phyloP scores from a whole-genome alignment of 1,284 basidiomycete genomes.

The Apiotrichum porosum region DNA sequence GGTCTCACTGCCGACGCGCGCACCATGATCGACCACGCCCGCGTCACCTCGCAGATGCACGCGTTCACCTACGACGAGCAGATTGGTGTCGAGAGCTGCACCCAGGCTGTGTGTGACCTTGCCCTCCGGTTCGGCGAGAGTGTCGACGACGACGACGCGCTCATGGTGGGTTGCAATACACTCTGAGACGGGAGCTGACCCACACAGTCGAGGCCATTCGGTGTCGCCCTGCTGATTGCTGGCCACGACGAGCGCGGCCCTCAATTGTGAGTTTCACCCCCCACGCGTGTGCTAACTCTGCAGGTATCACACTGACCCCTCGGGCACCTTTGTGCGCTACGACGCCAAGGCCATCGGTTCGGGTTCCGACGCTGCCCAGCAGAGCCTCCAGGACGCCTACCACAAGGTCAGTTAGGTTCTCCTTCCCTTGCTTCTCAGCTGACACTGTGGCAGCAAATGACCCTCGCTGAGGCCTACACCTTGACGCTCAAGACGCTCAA shows the following conservation, averaged over 20 bases:
- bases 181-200: not conserved
- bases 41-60: conserved; percentile 94
- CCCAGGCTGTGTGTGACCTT: conserved; percentile 96
- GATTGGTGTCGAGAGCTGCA: conserved; percentile 95
- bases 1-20: conserved; percentile 96
- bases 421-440: not conserved
- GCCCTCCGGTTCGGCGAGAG: conserved; percentile 97
- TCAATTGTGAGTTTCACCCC: conserved; percentile 82
- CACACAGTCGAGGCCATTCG: conserved; percentile 87
- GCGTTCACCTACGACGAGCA: conserved; percentile 93
- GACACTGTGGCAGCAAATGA: conserved; percentile 68
- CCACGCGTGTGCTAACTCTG: conserved; percentile 14
- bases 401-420: conserved; percentile 64
- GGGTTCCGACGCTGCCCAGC: conserved; percentile 95
- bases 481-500: conserved; percentile 87
- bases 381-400: conserved; percentile 95
- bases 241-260: conserved; percentile 95
- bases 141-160: conserved; percentile 95
- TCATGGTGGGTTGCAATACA: conserved; percentile 72
- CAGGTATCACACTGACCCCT: conserved; percentile 96
- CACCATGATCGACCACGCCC: conserved; percentile 99
- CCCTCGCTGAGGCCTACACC: conserved; percentile 78
- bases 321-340: conserved; percentile 95
- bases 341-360: conserved; percentile 98
- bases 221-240: conserved; percentile 93